Percentiles rank a stretch among this genome's conserved stretches.
Evolutionary conservation across 805 yeast species (phyloP).

Genomic region (Schwanniomyces vanrijiae): DNA sequence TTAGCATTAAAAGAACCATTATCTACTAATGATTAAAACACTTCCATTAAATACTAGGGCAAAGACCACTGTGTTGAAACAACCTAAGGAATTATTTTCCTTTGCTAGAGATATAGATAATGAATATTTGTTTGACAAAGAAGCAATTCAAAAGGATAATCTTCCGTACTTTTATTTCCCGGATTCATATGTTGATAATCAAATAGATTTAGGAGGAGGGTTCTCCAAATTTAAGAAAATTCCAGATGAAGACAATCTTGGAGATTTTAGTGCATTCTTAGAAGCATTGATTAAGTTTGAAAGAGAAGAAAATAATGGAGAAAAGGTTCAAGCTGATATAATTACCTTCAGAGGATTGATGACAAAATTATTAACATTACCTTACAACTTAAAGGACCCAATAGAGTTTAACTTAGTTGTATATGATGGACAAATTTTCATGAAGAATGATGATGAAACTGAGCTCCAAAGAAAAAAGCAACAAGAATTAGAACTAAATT

Average conservation of each 20-base stretch:
- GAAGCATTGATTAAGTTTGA: conserved; percentile 59
- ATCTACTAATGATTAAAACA: conserved; percentile 22
- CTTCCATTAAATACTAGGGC: conserved; percentile 51
- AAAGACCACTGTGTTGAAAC: conserved; percentile 67
- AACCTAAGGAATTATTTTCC: conserved; percentile 79
- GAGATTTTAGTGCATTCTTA: conserved; percentile 59
- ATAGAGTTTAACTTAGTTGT: conserved; percentile 62
- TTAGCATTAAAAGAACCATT: neutral
- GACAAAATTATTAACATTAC: conserved; percentile 68
- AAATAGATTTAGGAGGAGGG: conserved; percentile 66
- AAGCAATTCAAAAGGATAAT: conserved; percentile 47
- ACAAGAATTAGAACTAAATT: conserved; percentile 20
- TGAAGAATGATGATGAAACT: conserved; percentile 49
- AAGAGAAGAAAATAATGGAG: conserved; percentile 30
- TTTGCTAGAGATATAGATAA: conserved; percentile 65
- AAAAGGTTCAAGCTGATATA: conserved; percentile 60
- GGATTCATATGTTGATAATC: conserved; percentile 60
- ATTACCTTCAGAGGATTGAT: conserved; percentile 85
- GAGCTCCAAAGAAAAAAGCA: conserved; percentile 27
- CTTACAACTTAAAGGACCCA: conserved; percentile 56
- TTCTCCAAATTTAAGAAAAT: conserved; percentile 55
- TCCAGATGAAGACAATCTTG: conserved; percentile 53
- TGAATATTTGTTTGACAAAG: conserved; percentile 35
- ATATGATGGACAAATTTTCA: conserved; percentile 75
- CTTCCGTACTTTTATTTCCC: conserved; percentile 81